phyloP scores from a whole-genome alignment of 1,284 basidiomycete genomes.

The Sphagnurus paluster region DNA sequence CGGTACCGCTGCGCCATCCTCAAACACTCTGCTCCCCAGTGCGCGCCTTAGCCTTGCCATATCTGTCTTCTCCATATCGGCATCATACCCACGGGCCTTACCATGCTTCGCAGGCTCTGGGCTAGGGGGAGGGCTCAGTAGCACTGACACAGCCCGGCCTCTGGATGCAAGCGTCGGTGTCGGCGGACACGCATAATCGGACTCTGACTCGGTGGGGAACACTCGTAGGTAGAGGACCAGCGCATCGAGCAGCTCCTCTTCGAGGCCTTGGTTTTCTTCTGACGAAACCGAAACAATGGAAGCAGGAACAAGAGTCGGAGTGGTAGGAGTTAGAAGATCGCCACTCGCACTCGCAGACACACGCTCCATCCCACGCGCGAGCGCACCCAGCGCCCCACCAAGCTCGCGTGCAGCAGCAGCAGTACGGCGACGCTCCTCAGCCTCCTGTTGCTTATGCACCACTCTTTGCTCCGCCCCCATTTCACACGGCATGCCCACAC shows the following conservation, averaged over 20 bases:
- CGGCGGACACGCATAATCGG: too few relatives aligned
- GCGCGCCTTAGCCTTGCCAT: conserved; percentile 46
- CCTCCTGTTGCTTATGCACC: conserved; percentile 24
- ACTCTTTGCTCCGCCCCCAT: conserved; percentile 17
- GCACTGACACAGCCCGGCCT: conserved; percentile 34
- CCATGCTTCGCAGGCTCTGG: conserved; percentile 45
- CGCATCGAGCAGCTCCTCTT: conserved; percentile 51
- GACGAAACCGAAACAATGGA: too few relatives aligned
- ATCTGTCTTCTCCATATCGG: conserved; percentile 40
- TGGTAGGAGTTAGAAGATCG: too few relatives aligned
- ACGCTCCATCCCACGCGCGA: conserved; percentile 55
- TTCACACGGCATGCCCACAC: conserved; percentile 32
- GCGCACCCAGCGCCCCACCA: conserved; percentile 52
- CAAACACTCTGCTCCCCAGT: conserved; percentile 63
- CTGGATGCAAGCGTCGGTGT: too few relatives aligned
- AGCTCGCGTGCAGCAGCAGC: conserved; percentile 60
- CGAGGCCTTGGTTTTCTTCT: conserved; percentile 23
- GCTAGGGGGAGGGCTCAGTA: conserved; percentile 59
- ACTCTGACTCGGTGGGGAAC: too few relatives aligned
- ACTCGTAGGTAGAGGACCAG: conserved; percentile 57
- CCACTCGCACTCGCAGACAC: conserved; percentile 41
- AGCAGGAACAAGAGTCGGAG: too few relatives aligned
- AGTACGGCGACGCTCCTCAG: conserved; percentile 38
- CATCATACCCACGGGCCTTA: too few relatives aligned
- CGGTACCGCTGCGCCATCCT: conserved; percentile 39